Evolutionary conservation across 2,329 filamentous ascomycete genomes (phyloP).

Genomic region (Cryphonectria naterciae): DNA sequence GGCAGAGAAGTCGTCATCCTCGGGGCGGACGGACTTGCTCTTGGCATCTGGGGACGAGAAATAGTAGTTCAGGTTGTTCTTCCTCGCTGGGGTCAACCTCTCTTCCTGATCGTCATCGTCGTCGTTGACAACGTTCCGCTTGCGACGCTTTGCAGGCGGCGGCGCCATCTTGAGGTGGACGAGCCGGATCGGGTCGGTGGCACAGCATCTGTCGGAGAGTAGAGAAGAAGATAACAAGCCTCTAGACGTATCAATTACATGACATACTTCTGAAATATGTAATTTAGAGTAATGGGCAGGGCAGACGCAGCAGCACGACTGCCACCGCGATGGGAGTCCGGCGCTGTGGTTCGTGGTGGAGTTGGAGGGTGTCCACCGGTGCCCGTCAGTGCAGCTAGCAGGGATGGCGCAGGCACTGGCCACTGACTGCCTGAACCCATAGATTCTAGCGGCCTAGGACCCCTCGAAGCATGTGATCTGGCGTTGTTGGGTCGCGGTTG

Average conservation of each 20-base stretch:
- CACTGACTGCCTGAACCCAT: neutral
- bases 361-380: neutral
- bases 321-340: neutral
- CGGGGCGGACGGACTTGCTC: slow-evolving; percentile 32
- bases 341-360: slow-evolving; percentile 8
- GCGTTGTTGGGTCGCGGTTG: slow-evolving; percentile 11
- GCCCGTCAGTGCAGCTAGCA: slow-evolving; percentile 2
- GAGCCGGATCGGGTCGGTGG: slow-evolving; percentile 35
- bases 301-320: neutral
- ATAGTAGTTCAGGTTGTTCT: slow-evolving; percentile 58
- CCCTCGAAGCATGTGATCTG: slow-evolving; percentile 14
- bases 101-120: slow-evolving; percentile 54
- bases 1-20: slow-evolving; percentile 34
- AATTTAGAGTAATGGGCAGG: neutral
- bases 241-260: neutral
- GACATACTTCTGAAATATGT: neutral
- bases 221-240: neutral
- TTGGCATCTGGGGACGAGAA: slow-evolving; percentile 55
- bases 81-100: slow-evolving; percentile 35
- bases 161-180: slow-evolving; percentile 54
- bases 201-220: slow-evolving; percentile 25
- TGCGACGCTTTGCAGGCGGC: slow-evolving; percentile 62
- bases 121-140: slow-evolving; percentile 57
- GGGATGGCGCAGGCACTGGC: slow-evolving; percentile 9
- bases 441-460: neutral